A percentile compares a stretch with the other conserved stretches of the same genome.
Conservation (phyloP, 192 early-diverging fungal species). For the Helicostylum pulchrum region DNA sequence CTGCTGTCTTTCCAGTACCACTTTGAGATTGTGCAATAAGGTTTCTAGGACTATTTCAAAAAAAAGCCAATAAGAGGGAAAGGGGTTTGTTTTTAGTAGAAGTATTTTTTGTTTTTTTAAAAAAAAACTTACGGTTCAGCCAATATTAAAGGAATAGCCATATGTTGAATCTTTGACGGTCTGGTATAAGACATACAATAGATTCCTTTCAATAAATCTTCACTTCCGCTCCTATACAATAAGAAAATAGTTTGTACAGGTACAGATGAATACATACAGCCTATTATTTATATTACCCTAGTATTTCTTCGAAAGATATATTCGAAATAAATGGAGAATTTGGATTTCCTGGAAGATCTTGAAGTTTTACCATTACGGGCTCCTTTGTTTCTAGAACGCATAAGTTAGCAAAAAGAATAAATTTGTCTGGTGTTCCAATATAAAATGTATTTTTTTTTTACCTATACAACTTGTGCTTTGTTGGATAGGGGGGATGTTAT, state of each 20-base stretch:
- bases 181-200: constrained; percentile 91
- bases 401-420: too few species aligned
- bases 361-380: too few species aligned
- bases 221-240: constrained; percentile 50
- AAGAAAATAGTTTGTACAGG: background rate
- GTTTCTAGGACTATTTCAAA: constrained; percentile 63
- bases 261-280: too few species aligned
- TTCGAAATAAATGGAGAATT: too few species aligned
- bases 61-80: background rate
- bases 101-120: background rate
- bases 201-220: constrained; percentile 83
- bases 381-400: too few species aligned
- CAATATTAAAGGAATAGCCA: constrained; percentile 86
- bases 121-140: constrained; percentile 60
- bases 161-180: constrained; percentile 95
- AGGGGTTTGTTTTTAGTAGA: background rate
- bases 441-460: too few species aligned
- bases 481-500: too few species aligned
- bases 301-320: too few species aligned
- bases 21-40: constrained; percentile 98
- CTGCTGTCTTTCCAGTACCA: constrained; percentile 93
- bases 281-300: too few species aligned
- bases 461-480: too few species aligned
- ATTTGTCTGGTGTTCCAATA: too few species aligned
- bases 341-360: too few species aligned